Base-by-base conservation (phyloP, 805 yeast genomes). In the Candida ipomoeae region DNA sequence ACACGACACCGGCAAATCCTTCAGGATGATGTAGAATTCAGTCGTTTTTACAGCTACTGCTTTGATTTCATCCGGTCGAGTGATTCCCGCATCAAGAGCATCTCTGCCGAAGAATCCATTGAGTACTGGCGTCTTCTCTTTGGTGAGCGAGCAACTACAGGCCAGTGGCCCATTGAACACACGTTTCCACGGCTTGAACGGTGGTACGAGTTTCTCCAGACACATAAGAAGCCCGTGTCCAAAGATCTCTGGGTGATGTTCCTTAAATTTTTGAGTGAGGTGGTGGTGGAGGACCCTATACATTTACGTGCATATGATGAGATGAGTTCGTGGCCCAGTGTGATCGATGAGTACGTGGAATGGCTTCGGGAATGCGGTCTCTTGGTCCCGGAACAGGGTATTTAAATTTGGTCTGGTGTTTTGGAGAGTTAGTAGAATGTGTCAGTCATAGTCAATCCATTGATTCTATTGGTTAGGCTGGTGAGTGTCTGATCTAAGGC, bases 161-260 rank as follows among this genome's bases (percentile, higher is more conserved):
- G 18, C 10, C n/a, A 36, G 8, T 49, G 44, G 34, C 15, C 45
- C 8, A 15, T n/a, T 8, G 21, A 18, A 18, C 39, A 47, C 20
- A 40, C 48, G n/a, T 26, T 42, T 1, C 64, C 71, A 33, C 56
- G 83, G 35, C 56, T 73, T 11, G 71, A 73, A 7, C 72, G 71
- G 39, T 92, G 96, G 92, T 69, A 75, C 46, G 65, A 62, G 1
- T 91, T 84, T 62, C 62, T 85, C 26, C 60, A 59, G 3, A 71
- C 68, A 11, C 69, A 74, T 53, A 74, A 79, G 44, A 68, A 74
- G 44, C 66, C 73, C 5, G 75, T 94, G 35, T 77, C 87, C 5
- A 79, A 69, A 55, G 99, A 92, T 61, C 80, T 84, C 21, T 92
- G 97, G 97, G 77, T 80, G 53, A 90, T 91, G 97, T 70, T 87